Percentiles rank a stretch among this genome's conserved stretches.
phyloP scores from a whole-genome alignment of 2,329 filamentous ascomycete genomes.

The Alternaria ethzedia region DNA sequence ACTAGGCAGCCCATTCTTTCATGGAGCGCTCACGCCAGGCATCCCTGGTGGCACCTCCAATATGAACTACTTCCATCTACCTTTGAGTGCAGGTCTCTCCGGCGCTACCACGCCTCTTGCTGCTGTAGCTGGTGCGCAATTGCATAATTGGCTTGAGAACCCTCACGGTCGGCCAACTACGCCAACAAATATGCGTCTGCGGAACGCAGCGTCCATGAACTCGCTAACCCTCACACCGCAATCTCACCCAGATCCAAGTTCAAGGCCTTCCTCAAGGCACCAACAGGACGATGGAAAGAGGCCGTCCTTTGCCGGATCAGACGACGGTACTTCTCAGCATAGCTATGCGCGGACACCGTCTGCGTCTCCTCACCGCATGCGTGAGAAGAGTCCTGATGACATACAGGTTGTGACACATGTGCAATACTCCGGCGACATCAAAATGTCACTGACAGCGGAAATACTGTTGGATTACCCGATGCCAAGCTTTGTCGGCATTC shows the following conservation, averaged over 20 bases:
- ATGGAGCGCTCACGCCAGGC: slow-evolving; percentile 62
- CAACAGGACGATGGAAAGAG: slow-evolving; percentile 39
- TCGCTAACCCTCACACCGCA: slow-evolving; percentile 55
- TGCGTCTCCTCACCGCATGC: slow-evolving; percentile 60
- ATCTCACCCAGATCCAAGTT: slow-evolving; percentile 53
- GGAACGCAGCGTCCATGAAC: slow-evolving; percentile 52
- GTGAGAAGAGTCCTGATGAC: slow-evolving; percentile 81
- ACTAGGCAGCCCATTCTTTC: slow-evolving; percentile 46
- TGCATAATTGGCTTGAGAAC: slow-evolving; percentile 58
- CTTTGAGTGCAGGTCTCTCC: slow-evolving; percentile 72
- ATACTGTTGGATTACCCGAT: slow-evolving; percentile 98
- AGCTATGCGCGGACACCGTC: slow-evolving; percentile 39
- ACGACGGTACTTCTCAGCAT: slow-evolving; percentile 35
- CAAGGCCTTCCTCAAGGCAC: slow-evolving; percentile 54
- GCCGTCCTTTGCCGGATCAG: slow-evolving; percentile 36
- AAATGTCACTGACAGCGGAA: slow-evolving; percentile 88
- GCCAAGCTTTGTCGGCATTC: slow-evolving; percentile 96
- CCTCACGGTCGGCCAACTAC: slow-evolving; percentile 42
- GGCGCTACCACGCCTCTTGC: slow-evolving; percentile 81
- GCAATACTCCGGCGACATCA: slow-evolving; percentile 85
- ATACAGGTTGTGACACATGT: slow-evolving; percentile 92
- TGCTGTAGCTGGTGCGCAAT: slow-evolving; percentile 75
- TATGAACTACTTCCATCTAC: slow-evolving; percentile 82
- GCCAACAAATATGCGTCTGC: slow-evolving; percentile 43
- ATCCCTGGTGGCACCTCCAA: slow-evolving; percentile 74